Conservation (phyloP, 2,329 filamentous ascomycete genomes). For the Cadophora sp. region DNA sequence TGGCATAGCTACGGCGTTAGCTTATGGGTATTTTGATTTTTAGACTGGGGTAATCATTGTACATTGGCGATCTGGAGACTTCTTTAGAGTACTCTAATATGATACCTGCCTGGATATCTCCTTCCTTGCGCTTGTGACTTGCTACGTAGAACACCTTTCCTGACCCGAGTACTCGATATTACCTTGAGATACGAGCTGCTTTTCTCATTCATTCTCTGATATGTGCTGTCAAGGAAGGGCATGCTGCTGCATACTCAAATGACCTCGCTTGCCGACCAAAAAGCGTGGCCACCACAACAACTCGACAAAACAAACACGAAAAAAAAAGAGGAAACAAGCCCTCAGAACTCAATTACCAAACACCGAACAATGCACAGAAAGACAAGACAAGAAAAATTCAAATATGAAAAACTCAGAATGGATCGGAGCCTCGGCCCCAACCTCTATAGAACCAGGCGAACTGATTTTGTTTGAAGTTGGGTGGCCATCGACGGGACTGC, state of each 20-base stretch:
- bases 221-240: too few species aligned
- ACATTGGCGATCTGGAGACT: constrained; percentile 12
- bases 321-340: too few species aligned
- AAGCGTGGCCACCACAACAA: neutral
- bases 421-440: neutral
- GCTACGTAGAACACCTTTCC: too few species aligned
- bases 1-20: constrained; percentile 25
- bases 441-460: neutral
- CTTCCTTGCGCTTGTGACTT: neutral
- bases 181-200: too few species aligned
- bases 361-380: too few species aligned
- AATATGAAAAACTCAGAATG: neutral
- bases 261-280: neutral
- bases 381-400: neutral
- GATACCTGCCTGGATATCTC: neutral
- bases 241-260: neutral
- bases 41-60: neutral
- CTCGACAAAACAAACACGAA: neutral
- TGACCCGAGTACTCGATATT: too few species aligned
- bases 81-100: neutral
- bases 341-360: too few species aligned
- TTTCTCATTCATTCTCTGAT: too few species aligned
- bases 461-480: constrained; percentile 2
- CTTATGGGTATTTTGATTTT: constrained; percentile 8
- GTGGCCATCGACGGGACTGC: neutral